phyloP scores from a whole-genome alignment of 2,329 filamentous ascomycete species.

The Diaporthe eres region DNA sequence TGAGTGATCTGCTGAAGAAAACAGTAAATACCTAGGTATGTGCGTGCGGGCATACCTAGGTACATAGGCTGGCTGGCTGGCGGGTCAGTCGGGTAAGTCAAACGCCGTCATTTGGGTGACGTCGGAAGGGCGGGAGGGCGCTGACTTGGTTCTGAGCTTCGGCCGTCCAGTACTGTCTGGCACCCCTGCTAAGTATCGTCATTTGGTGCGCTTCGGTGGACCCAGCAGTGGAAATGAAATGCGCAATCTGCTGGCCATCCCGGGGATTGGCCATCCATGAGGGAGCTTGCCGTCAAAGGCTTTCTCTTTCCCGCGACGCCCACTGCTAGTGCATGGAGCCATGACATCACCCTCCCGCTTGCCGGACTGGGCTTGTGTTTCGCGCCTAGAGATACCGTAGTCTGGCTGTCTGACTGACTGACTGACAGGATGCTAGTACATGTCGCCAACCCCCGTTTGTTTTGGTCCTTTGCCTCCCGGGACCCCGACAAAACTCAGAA shows the following conservation, averaged over 20 bases:
- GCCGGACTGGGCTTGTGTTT: not conserved
- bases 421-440: not conserved
- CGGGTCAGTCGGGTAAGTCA: not conserved
- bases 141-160: not conserved
- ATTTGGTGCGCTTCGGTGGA: not conserved
- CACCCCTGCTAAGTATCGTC: slow-evolving; percentile 23
- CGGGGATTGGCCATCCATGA: not conserved
- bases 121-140: not conserved
- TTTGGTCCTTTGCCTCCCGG: slow-evolving; percentile 1
- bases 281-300: not conserved
- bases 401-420: not conserved
- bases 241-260: not conserved
- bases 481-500: slow-evolving; percentile 20
- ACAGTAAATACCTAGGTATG: not conserved
- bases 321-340: not conserved
- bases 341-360: slow-evolving; percentile 21
- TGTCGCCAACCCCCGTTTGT: slow-evolving; percentile 10
- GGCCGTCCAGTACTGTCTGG: not conserved
- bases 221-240: slow-evolving; percentile 19
- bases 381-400: not conserved
- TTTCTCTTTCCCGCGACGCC: not conserved
- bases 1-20: not conserved
- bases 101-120: slow-evolving; percentile 11
- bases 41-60: not conserved
- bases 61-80: not conserved